Percentiles rank a stretch among this genome's conserved stretches.
Evolutionary conservation across 1,284 basidiomycete species (phyloP).

Genomic region (Fomitopsis schrenkii): DNA sequence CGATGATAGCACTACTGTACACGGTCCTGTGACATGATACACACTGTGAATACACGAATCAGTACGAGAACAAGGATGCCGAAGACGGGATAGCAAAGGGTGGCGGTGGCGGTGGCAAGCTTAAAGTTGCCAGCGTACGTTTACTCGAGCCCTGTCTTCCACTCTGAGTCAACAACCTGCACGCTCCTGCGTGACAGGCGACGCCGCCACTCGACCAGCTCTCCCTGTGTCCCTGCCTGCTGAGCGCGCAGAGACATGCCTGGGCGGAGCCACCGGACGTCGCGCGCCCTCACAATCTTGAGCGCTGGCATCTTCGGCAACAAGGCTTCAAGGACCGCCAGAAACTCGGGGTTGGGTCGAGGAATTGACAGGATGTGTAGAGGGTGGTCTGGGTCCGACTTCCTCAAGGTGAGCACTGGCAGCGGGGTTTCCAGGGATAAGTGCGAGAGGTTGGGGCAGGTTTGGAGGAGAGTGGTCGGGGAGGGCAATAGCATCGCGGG

Average conservation of each 20-base stretch:
- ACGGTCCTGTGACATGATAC: not conserved
- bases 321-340: constrained; percentile 46
- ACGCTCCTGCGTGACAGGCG: constrained; percentile 53
- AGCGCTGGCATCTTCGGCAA: constrained; percentile 58
- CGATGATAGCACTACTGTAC: not conserved
- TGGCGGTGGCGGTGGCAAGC: not conserved
- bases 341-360: constrained; percentile 55
- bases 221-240: constrained; percentile 71
- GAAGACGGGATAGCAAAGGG: not conserved
- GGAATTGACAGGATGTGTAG: constrained; percentile 70
- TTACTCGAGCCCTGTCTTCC: constrained; percentile 38
- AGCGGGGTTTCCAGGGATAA: constrained; percentile 67
- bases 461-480: constrained; percentile 46
- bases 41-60: not conserved
- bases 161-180: constrained; percentile 62
- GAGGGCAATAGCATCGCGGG: constrained; percentile 61
- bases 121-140: not conserved
- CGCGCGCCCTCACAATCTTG: constrained; percentile 53
- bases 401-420: constrained; percentile 40
- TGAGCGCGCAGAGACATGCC: constrained; percentile 62
- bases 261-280: constrained; percentile 65
- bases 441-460: constrained; percentile 55
- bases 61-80: not conserved
- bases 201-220: constrained; percentile 68
- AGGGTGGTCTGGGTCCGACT: constrained; percentile 34